Percentiles rank a stretch among this genome's conserved stretches.
Conservation (phyloP, 2,329 filamentous ascomycete genomes). For the Neofusicoccum kwambonambiense region DNA sequence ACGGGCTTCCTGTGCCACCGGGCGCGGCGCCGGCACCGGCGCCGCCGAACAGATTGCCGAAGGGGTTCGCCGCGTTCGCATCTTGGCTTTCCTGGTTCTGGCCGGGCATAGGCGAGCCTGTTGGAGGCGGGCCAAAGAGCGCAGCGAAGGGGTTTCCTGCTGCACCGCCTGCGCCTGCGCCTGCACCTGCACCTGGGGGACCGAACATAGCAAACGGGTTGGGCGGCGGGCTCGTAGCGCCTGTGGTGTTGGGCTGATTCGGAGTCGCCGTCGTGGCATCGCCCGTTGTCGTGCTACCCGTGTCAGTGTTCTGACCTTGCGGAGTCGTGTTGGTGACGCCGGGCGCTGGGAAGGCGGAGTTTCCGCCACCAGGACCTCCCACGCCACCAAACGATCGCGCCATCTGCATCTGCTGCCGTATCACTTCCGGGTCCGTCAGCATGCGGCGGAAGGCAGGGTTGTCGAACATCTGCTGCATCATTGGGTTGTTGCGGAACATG, state of each 20-base stretch:
- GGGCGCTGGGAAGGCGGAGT: constrained; percentile 76
- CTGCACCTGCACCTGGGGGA: constrained; percentile 24
- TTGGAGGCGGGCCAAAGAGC: constrained; percentile 48
- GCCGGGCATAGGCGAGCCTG: constrained; percentile 25
- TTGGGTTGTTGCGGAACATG: constrained; percentile 85
- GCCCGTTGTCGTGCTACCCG: constrained; percentile 25
- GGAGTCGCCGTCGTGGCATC: constrained; percentile 39
- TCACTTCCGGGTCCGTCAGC: constrained; percentile 85
- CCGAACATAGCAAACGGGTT: constrained; percentile 49
- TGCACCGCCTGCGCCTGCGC: constrained; percentile 28
- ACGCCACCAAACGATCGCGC: constrained; percentile 61
- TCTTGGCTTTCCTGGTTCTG: constrained; percentile 33
- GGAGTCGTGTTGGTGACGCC: constrained; percentile 86
- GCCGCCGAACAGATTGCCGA: constrained; percentile 61
- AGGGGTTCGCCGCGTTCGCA: constrained; percentile 57
- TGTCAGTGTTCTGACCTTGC: constrained; percentile 25
- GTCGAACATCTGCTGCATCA: constrained; percentile 81
- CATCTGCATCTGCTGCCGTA: constrained; percentile 80
- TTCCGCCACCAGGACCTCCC: constrained; percentile 33
- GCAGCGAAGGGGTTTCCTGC: constrained; percentile 60
- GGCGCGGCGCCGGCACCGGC: constrained; percentile 23
- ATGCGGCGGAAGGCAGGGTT: constrained; percentile 87
- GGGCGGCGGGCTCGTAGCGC: constrained; percentile 30
- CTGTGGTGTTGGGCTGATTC: constrained; percentile 36
- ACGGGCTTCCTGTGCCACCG: constrained; percentile 49